Evolutionary conservation across 495 filamentous ascomycete species (phyloP), one percentile per base, ranked within the genome.

Genomic region (Penicillium tannophilum): DNA sequence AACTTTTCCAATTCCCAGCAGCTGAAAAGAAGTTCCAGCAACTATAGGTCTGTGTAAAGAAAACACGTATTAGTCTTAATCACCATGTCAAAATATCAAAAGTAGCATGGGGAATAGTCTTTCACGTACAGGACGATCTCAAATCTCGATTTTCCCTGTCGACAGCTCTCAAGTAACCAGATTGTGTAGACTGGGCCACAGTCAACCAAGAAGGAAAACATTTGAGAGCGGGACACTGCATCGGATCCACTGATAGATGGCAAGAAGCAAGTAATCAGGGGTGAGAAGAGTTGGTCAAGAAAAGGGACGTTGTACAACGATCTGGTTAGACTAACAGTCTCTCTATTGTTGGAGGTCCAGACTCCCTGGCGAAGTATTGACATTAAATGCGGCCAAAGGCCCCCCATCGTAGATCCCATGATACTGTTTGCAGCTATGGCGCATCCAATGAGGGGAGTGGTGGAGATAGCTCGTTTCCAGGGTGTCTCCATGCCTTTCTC

Each of bases 221-320:
- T 47, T 26, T 47, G 44, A 16, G 24, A 14, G 4, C 14, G 7
- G 7, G 44, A 47, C 5, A 47, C 44, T 26, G 44, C 11, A 26
- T 47, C 44, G 23, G 20, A 26, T 12, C 44, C 44, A 26, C 44
- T 47, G 44, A 47, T 47, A 6, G 44, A 47, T 11, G 44, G 44
- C 19, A 47, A 8, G 24, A 47, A 47, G 19, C 44, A 47, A 24
- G 44, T 47, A 16, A 47, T 26, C 20, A 24, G 6, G 11, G 44
- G 20, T 16, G 20, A 14, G 3, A 47, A 47, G 0, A 16, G 1
- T 26, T 8, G 9, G n/a, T 47, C 44, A 11, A 47, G 20, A 8
- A 47, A 26, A 12, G 44, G 24, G 5, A 47, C 1, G 12, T 12
- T 23, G 24, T 14, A 47, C 24, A 47, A 24, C 2, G 17, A n/a